Evolutionary conservation across 140 eudicot genomes (phyloP), one percentile per base, ranked within the genome.

Genomic region (Stevia rebaudiana): DNA sequence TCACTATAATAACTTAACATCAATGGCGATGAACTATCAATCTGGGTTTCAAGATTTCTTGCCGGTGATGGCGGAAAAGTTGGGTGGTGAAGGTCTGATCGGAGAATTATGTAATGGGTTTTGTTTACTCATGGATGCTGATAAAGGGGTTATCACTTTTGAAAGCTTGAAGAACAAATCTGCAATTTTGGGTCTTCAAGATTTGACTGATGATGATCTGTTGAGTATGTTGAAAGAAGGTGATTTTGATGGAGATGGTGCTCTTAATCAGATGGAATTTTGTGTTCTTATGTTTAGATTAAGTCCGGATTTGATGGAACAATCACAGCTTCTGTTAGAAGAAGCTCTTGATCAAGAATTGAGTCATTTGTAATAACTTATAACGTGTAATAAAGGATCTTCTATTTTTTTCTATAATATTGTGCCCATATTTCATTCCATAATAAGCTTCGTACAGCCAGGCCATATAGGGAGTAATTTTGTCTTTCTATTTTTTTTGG

Each of bases 261-360:
- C 82, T 7, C 80, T 88, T 11, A 78, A 71, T 74, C 85, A 88
- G 79, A 88, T 84, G 96, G 96, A 88, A 19, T 88, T 84, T 80
- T 88, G 94, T 49, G 96, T 88, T 49, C 81, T 88, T 58, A 88
- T 88, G 96, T 88, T 85, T 21, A 88, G 96, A 76, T 76, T 88
- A 52, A 88, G 96, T 47, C 94, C 94, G 35, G 85, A 88, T n/a
- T 80, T 88, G 61, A 84, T 88, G 94, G 90, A 84, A 15, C 72
- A 87, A 10, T 83, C 94, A 47, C 71, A 84, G 64, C 58, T 64
- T 75, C 78, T 84, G 84, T 80, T 87, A 23, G 82, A 88, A 55
- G 83, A 75, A 55, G 87, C 87, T 74, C 73, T 86, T 11, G 65
- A 68, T 16, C 74, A 68, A 25, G 65, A 68, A 25, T 24, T 41